Conservation (phyloP, 1,139 yeast species). For the Candida mesenterica region DNA sequence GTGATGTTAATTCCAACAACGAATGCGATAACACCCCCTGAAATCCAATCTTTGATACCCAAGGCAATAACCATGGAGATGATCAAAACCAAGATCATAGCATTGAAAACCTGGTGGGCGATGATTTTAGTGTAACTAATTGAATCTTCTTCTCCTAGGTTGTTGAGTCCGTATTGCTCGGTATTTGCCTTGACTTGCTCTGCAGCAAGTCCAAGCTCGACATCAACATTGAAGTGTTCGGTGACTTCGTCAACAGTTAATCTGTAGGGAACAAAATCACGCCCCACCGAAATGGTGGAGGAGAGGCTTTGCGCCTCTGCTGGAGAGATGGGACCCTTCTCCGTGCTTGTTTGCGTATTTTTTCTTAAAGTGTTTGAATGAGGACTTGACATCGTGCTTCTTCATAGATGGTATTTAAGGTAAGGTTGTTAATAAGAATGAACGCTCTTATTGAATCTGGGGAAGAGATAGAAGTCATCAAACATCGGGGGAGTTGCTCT, state of each 20-base stretch:
- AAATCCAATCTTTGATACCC: constrained; percentile 73
- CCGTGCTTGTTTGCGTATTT: too few species aligned
- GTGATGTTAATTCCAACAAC: constrained; percentile 32
- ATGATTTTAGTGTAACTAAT: constrained; percentile 26
- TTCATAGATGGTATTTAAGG: too few species aligned
- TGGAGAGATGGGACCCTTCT: constrained; percentile 1
- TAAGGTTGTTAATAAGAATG: too few species aligned
- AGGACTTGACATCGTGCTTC: constrained; percentile 2
- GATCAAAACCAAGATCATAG: constrained; percentile 36
- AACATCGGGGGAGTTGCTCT: too few species aligned
- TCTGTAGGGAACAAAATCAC: constrained; percentile 15
- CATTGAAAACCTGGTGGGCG: constrained; percentile 39
- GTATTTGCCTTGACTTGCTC: constrained; percentile 13
- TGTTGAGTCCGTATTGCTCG: constrained; percentile 23
- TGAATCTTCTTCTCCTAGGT: constrained; percentile 28
- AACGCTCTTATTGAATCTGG: too few species aligned
- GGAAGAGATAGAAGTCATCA: too few species aligned
- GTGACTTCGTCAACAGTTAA: constrained; percentile 14
- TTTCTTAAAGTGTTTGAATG: too few species aligned
- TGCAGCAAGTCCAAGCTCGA: constrained; percentile 15
- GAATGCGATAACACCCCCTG: constrained; percentile 68
- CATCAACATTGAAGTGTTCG: constrained; percentile 13
- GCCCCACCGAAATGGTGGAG: neutral
- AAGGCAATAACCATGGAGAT: constrained; percentile 36
- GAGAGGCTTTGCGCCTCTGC: constrained; percentile 1